phyloP scores from a whole-genome alignment of 495 filamentous ascomycete species.

The Neurospora discreta region DNA sequence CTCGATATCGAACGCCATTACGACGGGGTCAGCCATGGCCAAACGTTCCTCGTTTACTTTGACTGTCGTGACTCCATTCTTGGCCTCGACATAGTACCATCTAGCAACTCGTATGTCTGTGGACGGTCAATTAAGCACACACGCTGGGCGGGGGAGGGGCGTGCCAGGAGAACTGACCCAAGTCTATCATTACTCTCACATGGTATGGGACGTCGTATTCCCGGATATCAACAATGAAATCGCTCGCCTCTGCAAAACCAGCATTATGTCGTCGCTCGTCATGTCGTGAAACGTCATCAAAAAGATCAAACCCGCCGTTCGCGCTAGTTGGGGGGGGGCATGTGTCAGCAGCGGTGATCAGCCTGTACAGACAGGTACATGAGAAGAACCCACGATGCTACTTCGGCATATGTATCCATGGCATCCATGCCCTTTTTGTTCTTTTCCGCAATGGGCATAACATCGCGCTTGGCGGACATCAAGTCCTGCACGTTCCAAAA shows the following conservation, averaged over 20 bases:
- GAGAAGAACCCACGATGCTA: slow-evolving; percentile 56
- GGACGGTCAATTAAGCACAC: slow-evolving; percentile 13
- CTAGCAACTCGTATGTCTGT: slow-evolving; percentile 88
- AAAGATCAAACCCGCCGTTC: slow-evolving; percentile 85
- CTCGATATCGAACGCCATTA: slow-evolving; percentile 97
- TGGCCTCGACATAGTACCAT: slow-evolving; percentile 94
- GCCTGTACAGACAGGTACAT: not conserved
- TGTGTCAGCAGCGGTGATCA: slow-evolving; percentile 3
- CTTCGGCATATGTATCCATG: slow-evolving; percentile 98
- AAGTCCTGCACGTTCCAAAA: slow-evolving; percentile 85
- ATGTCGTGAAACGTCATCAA: slow-evolving; percentile 85
- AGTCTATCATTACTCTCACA: slow-evolving; percentile 95
- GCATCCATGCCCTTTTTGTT: slow-evolving; percentile 90
- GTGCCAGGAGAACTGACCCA: slow-evolving; percentile 42
- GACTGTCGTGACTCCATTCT: slow-evolving; percentile 75
- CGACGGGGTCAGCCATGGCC: slow-evolving; percentile 81
- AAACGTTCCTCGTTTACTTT: slow-evolving; percentile 81
- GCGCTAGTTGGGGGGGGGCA: slow-evolving; percentile 38
- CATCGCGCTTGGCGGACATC: slow-evolving; percentile 64
- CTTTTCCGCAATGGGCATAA: slow-evolving; percentile 89
- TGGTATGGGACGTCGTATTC: slow-evolving; percentile 99
- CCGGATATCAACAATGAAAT: slow-evolving; percentile 96
- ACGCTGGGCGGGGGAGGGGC: not conserved
- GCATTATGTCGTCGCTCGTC: slow-evolving; percentile 74
- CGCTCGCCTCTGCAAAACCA: slow-evolving; percentile 76